Evolutionary conservation across 768 basidiomycete genomes (phyloP).

Genomic region (Lactarius deliciosus): DNA sequence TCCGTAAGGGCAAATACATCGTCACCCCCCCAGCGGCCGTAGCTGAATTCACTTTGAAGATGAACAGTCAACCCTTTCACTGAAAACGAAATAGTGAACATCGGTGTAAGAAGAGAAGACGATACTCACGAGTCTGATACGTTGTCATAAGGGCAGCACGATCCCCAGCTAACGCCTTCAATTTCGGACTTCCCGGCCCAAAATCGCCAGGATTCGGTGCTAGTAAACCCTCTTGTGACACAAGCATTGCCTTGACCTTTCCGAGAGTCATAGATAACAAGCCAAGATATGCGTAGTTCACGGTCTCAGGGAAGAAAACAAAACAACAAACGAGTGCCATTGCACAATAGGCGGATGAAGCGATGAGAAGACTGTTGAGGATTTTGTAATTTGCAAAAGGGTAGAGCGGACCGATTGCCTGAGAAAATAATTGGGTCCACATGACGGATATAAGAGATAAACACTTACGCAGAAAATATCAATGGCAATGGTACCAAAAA

Average conservation of each 20-base stretch:
- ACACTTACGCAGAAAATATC: conserved; percentile 43
- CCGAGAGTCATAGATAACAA: conserved; percentile 35
- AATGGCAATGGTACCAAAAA: conserved; percentile 50
- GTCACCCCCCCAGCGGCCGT: conserved; percentile 47
- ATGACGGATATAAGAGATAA: background rate
- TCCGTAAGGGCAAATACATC: conserved; percentile 40
- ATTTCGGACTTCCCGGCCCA: conserved; percentile 29
- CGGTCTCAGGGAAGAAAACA: conserved; percentile 53
- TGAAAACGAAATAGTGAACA: conserved; percentile 26
- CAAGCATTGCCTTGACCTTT: conserved; percentile 35
- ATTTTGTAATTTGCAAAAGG: conserved; percentile 47
- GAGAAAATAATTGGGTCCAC: conserved; percentile 7
- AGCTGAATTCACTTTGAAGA: conserved; percentile 45
- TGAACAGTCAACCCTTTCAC: conserved; percentile 38
- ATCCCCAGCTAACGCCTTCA: conserved; percentile 30
- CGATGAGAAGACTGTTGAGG: conserved; percentile 44
- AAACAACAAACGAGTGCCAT: conserved; percentile 46
- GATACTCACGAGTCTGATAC: conserved; percentile 35
- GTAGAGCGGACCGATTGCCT: conserved; percentile 51
- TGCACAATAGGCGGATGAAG: conserved; percentile 47
- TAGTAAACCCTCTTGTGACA: conserved; percentile 38
- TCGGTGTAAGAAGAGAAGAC: background rate
- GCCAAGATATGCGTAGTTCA: conserved; percentile 44
- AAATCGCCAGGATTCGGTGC: conserved; percentile 31
- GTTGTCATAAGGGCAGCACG: conserved; percentile 31